Evolutionary conservation across 441 rosid genomes (phyloP).

Genomic region (Croton setiger): DNA sequence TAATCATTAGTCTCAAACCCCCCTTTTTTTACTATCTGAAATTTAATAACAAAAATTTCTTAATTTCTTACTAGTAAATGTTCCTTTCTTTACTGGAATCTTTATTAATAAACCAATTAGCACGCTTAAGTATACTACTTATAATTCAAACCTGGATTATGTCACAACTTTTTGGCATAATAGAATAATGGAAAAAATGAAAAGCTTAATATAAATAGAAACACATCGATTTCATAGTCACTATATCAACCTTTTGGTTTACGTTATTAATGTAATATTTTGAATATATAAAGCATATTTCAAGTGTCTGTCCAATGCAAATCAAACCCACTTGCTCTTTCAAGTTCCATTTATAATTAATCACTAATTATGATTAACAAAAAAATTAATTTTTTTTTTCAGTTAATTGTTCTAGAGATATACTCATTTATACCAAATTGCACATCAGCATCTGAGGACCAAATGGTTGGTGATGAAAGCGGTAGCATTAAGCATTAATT

Average conservation of each 20-base stretch:
- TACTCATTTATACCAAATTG: neutral
- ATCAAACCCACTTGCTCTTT: neutral
- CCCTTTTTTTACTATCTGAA: neutral
- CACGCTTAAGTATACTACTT: neutral
- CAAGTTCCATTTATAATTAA: neutral
- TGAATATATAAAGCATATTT: neutral
- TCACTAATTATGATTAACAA: neutral
- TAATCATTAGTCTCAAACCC: neutral
- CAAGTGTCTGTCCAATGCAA: neutral
- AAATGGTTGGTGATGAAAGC: constrained; percentile 26
- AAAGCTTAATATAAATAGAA: neutral
- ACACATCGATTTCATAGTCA: neutral
- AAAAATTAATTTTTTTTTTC: neutral
- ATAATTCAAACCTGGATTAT: neutral
- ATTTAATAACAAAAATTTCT: too few relatives aligned
- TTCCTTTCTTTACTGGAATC: neutral
- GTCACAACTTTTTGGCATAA: neutral
- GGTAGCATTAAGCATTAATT: constrained; percentile 16
- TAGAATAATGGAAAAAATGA: neutral
- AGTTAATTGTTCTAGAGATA: too few relatives aligned
- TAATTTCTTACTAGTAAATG: neutral
- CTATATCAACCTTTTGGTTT: constrained; percentile 14
- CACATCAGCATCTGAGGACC: neutral
- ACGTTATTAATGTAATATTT: neutral
- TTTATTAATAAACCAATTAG: neutral